A percentile compares a stretch with the other conserved stretches of the same genome.
Conservation (phyloP, 352 stramenopile species). For the Pythium aquatile region DNA sequence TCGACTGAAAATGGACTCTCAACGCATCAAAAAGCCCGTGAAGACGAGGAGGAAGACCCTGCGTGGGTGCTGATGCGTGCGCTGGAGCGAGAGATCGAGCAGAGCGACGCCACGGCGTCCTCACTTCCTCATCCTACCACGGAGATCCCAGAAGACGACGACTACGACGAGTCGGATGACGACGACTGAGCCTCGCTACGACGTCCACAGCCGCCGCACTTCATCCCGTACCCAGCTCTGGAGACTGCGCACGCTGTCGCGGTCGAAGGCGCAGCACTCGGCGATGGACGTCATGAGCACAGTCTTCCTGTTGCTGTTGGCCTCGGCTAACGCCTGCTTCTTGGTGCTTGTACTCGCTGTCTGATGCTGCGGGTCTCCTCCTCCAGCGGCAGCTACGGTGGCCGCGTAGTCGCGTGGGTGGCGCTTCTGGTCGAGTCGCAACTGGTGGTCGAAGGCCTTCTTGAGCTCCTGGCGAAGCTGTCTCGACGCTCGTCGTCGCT, state of each 20-base stretch:
- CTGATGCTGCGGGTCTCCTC: neutral
- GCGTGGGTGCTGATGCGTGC: constrained; percentile 18
- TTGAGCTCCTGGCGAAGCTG: constrained; percentile 48
- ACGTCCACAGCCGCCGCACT: constrained; percentile 20
- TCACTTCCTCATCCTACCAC: no score
- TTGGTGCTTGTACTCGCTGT: neutral
- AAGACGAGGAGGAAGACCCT: constrained; percentile 3
- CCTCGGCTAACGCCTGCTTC: constrained; percentile 14
- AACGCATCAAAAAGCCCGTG: neutral
- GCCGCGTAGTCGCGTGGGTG: constrained; percentile 25
- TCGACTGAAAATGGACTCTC: neutral
- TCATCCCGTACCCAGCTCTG: constrained; percentile 48
- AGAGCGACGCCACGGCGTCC: neutral
- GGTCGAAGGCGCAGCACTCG: constrained; percentile 48
- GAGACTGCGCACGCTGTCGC: constrained; percentile 39
- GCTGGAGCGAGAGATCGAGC: constrained; percentile 19
- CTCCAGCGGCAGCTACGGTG: neutral
- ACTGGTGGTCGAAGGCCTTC: constrained; percentile 46
- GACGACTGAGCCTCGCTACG: neutral
- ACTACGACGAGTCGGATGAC: constrained; percentile 34
- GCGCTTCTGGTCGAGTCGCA: constrained; percentile 42
- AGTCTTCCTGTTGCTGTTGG: constrained; percentile 23
- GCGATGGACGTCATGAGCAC: constrained; percentile 45
- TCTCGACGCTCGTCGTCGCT: constrained; percentile 33
- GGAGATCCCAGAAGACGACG: constrained; percentile 24